A percentile compares a stretch with the other conserved stretches of the same genome.
phyloP scores from a whole-genome alignment of 192 early-diverging fungal genomes.

The Linderina pennispora region DNA sequence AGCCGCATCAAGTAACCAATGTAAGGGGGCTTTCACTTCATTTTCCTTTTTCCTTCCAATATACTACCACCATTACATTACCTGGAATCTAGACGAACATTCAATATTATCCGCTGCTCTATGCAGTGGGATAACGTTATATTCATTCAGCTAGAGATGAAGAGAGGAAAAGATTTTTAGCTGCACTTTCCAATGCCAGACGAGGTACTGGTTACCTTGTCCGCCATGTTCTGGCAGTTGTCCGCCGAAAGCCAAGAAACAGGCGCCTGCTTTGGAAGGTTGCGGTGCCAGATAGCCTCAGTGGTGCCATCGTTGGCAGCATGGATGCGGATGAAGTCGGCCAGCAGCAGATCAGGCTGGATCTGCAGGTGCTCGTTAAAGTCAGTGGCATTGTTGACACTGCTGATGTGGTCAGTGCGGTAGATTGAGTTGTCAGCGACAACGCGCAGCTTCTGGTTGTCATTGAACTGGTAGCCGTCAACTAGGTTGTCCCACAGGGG shows the following conservation, averaged over 20 bases:
- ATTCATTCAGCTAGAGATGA: no score
- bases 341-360: slow-evolving; percentile 53
- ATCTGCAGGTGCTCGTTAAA: slow-evolving; percentile 64
- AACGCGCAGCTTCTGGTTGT: slow-evolving; percentile 35
- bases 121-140: no score
- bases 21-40: no score
- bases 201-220: no score
- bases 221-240: slow-evolving; percentile 19
- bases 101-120: no score
- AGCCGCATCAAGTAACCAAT: slow-evolving; percentile 34
- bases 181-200: no score
- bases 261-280: slow-evolving; percentile 47
- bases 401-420: slow-evolving; percentile 58
- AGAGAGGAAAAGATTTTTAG: no score
- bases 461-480: slow-evolving; percentile 21
- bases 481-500: slow-evolving; percentile 36
- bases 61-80: no score
- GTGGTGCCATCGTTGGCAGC: slow-evolving; percentile 42
- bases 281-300: slow-evolving; percentile 64
- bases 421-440: slow-evolving; percentile 55
- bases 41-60: no score
- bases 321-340: slow-evolving; percentile 43
- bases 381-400: slow-evolving; percentile 59
- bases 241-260: slow-evolving; percentile 49
- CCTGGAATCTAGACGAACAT: no score